phyloP scores from a whole-genome alignment of 768 basidiomycete species.

The Boletus coccyginus region DNA sequence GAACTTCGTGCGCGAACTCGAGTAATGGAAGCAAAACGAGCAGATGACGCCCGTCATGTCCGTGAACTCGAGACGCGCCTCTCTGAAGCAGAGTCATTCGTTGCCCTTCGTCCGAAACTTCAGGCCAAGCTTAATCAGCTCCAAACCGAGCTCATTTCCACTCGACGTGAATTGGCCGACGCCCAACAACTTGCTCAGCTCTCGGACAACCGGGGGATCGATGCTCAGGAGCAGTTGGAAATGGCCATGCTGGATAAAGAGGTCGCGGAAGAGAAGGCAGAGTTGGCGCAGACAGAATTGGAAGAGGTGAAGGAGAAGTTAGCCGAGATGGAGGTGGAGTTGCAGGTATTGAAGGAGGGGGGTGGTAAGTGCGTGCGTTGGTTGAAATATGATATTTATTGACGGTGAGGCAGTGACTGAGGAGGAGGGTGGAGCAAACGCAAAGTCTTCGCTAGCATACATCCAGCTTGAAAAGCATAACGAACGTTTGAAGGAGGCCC shows the following conservation, averaged over 20 bases:
- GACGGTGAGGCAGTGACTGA: conserved; percentile 17
- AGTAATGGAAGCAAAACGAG: conserved; percentile 81
- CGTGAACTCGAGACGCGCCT: conserved; percentile 84
- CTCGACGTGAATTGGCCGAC: conserved; percentile 76
- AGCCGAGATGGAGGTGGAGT: conserved; percentile 79
- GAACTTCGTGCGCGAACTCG: conserved; percentile 82
- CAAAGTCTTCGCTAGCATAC: conserved; percentile 62
- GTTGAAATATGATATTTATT: not conserved
- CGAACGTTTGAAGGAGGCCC: conserved; percentile 90
- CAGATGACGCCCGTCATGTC: conserved; percentile 81
- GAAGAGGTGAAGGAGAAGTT: conserved; percentile 77
- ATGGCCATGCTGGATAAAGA: conserved; percentile 96
- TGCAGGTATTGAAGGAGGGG: conserved; percentile 71
- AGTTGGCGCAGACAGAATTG: conserved; percentile 72
- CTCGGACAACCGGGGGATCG: conserved; percentile 66
- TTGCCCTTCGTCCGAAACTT: conserved; percentile 82
- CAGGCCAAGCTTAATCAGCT: conserved; percentile 82
- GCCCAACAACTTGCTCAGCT: conserved; percentile 70
- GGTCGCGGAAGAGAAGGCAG: conserved; percentile 90
- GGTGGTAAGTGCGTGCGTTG: conserved; percentile 24
- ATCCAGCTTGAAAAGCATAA: conserved; percentile 97
- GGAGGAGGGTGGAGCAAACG: conserved; percentile 32
- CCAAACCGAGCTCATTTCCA: conserved; percentile 74
- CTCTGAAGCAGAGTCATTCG: conserved; percentile 79
- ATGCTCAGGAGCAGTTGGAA: conserved; percentile 88